These are phyloP conservation scores for Suhomyces coccinellae DNA, from an alignment of 1,139 yeast species.

Conservation along the genomic window DNA sequence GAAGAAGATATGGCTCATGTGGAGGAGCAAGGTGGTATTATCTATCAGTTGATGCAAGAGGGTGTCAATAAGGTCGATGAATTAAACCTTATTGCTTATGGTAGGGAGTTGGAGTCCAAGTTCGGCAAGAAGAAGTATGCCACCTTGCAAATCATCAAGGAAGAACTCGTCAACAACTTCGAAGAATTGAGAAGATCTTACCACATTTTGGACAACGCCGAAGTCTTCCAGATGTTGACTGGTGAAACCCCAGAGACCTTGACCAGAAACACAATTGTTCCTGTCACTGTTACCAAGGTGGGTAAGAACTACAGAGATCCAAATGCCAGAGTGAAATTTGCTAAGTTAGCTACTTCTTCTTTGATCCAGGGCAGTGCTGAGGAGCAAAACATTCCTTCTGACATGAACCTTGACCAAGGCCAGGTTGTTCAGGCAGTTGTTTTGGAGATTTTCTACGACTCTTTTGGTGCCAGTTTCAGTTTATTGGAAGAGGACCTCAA, in stretches of 20 bases:
- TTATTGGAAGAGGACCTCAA: conserved; percentile 65
- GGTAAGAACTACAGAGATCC: conserved; percentile 47
- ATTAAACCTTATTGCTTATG: conserved; percentile 85
- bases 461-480: conserved; percentile 73
- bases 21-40: conserved; percentile 79
- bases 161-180: conserved; percentile 82
- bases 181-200: conserved; percentile 80
- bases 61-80: conserved; percentile 87
- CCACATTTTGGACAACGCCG: conserved; percentile 64
- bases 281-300: conserved; percentile 66
- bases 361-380: conserved; percentile 75
- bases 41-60: conserved; percentile 76
- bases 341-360: conserved; percentile 69
- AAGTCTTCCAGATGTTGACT: conserved; percentile 85
- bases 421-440: conserved; percentile 88
- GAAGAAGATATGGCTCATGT: conserved; percentile 88
- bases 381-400: conserved; percentile 62
- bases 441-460: conserved; percentile 64
- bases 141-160: conserved; percentile 82
- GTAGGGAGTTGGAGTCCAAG: conserved; percentile 81
- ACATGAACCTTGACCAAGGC: conserved; percentile 53
- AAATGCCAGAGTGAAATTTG: conserved; percentile 38
- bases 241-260: conserved; percentile 78
- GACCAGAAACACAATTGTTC: conserved; percentile 70
- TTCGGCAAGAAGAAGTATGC: conserved; percentile 78